Evolutionary conservation across 2,329 filamentous ascomycete species (phyloP).

Genomic region (Fusarium beomiforme): DNA sequence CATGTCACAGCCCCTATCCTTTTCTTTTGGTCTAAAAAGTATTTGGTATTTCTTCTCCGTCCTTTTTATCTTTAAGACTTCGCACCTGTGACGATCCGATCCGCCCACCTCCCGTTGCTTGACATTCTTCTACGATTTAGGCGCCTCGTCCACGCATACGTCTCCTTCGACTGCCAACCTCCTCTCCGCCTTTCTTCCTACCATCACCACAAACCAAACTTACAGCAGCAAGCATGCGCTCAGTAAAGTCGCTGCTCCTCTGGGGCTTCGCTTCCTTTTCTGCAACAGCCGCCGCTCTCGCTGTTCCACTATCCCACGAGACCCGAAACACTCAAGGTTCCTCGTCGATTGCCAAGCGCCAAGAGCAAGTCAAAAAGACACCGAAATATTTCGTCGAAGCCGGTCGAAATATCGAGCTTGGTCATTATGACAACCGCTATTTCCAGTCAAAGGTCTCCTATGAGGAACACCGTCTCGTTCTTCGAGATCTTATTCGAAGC

Average conservation of each 20-base stretch:
- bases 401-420: constrained; percentile 66
- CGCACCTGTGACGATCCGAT: constrained; percentile 2
- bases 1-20: not conserved
- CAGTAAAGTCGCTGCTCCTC: constrained; percentile 38
- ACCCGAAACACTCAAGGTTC: not conserved
- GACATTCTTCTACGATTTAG: not conserved
- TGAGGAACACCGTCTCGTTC: constrained; percentile 70
- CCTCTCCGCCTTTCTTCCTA: not conserved
- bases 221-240: constrained; percentile 30
- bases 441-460: constrained; percentile 72
- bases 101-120: not conserved
- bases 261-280: constrained; percentile 40
- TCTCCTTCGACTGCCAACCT: not conserved
- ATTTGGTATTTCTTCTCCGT: constrained; percentile 7
- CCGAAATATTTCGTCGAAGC: constrained; percentile 75
- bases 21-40: not conserved
- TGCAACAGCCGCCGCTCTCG: constrained; percentile 27
- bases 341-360: constrained; percentile 5
- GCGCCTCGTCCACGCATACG: not conserved
- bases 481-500: constrained; percentile 76
- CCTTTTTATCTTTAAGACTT: not conserved
- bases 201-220: not conserved
- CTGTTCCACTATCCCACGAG: constrained; percentile 21
- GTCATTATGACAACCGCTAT: constrained; percentile 80
- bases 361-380: constrained; percentile 23